These are phyloP conservation scores for Trichoderma sp. DNA, from an alignment of 2,329 filamentous ascomycete genomes.

Conservation along the genomic window DNA sequence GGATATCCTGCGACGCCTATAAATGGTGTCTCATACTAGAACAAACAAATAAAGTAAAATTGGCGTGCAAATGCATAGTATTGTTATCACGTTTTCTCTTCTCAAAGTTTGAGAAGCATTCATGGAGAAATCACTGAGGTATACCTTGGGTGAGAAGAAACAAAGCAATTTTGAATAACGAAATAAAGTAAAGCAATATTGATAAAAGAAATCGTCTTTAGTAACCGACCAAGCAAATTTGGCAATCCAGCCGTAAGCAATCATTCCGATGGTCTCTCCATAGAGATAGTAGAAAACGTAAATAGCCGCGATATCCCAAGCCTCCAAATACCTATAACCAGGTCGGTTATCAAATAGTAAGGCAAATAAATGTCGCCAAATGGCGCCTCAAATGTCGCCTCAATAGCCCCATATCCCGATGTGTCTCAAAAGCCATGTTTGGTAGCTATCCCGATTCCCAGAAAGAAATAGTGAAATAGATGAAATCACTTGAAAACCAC, in stretches of 20 bases:
- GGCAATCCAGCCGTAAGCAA: not conserved
- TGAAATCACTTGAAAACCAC: not conserved
- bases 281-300: not conserved
- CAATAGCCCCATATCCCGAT: not conserved
- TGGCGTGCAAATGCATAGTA: not conserved
- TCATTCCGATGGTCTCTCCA: not conserved
- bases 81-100: not conserved
- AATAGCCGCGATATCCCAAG: not conserved
- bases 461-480: not conserved
- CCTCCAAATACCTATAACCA: not conserved
- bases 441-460: not conserved
- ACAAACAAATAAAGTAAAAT: not conserved
- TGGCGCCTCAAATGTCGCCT: not conserved
- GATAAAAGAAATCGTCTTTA: not conserved
- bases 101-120: not conserved
- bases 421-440: not conserved
- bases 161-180: slow-evolving; percentile 5
- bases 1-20: slow-evolving; percentile 84
- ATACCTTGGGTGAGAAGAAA: not conserved
- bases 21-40: slow-evolving; percentile 36
- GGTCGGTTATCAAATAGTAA: not conserved
- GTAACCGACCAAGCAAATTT: not conserved
- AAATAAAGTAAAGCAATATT: not conserved
- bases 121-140: not conserved
- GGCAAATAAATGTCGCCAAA: not conserved